Conservation (phyloP, 768 basidiomycete genomes). For the Fomitopsis serialis region DNA sequence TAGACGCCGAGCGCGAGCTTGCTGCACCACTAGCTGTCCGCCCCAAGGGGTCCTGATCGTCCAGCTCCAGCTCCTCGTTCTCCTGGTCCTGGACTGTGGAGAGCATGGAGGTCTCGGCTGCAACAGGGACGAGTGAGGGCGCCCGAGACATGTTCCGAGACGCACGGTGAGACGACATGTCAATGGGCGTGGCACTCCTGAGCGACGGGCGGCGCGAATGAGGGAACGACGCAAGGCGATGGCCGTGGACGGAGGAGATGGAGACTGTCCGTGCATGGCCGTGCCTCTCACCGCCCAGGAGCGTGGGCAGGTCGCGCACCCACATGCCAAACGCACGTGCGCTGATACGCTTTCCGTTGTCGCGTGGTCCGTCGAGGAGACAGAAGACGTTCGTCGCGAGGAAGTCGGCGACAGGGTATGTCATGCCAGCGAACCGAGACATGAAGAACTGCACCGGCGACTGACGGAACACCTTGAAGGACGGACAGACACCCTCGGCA, state of each 20-base stretch:
- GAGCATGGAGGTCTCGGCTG: conserved; percentile 13
- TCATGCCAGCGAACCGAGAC: conserved; percentile 88
- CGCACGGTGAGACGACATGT: conserved; percentile 38
- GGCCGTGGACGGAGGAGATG: conserved; percentile 56
- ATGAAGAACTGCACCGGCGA: conserved; percentile 85
- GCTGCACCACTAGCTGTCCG: conserved; percentile 19
- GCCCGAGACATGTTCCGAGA: conserved; percentile 57
- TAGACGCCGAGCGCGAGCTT: conserved; percentile 60
- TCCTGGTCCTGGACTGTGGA: conserved; percentile 24
- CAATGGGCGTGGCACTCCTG: conserved; percentile 49
- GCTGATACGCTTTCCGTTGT: conserved; percentile 56
- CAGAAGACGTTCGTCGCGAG: conserved; percentile 83
- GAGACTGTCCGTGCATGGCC: conserved; percentile 56
- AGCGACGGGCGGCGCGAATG: conserved; percentile 70
- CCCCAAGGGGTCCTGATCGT: conserved; percentile 5
- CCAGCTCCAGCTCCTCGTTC: conserved; percentile 34
- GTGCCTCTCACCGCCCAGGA: conserved; percentile 43
- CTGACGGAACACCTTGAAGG: conserved; percentile 76
- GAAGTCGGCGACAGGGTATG: conserved; percentile 78
- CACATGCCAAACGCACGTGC: conserved; percentile 85
- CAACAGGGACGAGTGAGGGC: conserved; percentile 45
- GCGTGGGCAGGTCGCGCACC: conserved; percentile 74
- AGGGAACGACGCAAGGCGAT: conserved; percentile 57
- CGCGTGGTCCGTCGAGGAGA: conserved; percentile 60
- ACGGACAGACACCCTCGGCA: conserved; percentile 68